phyloP scores from a whole-genome alignment of 2,329 filamentous ascomycete species.

The Albophoma yamanashiensis region DNA sequence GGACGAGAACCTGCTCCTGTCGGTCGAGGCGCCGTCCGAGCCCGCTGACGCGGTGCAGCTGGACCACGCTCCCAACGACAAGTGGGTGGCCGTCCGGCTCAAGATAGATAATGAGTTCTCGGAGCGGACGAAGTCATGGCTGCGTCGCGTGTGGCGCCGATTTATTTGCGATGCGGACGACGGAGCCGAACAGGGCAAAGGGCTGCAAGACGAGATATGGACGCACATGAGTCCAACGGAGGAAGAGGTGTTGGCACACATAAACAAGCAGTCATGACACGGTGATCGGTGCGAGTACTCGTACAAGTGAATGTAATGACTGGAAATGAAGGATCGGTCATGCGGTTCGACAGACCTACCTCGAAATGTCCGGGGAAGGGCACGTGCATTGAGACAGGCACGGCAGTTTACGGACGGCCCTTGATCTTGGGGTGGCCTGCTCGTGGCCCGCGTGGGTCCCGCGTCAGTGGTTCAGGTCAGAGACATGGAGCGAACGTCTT shows the following conservation, averaged over 20 bases:
- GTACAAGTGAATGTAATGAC: not conserved
- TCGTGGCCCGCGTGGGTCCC: not conserved
- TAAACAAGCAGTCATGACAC: not conserved
- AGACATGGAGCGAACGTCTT: not conserved
- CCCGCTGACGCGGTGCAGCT: slow-evolving; percentile 33
- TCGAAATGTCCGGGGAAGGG: not conserved
- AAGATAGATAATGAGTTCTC: slow-evolving; percentile 48
- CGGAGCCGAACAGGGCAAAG: slow-evolving; percentile 2
- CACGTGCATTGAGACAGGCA: not conserved
- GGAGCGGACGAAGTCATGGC: slow-evolving; percentile 32
- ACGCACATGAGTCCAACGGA: slow-evolving; percentile 10
- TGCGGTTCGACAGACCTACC: too few species aligned
- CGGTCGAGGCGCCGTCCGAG: slow-evolving; percentile 23
- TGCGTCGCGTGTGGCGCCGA: slow-evolving; percentile 23
- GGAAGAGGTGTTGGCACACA: not conserved
- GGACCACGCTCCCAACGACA: slow-evolving; percentile 43
- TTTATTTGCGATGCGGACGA: slow-evolving; percentile 1
- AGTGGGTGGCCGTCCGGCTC: slow-evolving; percentile 46
- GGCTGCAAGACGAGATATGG: slow-evolving; percentile 12
- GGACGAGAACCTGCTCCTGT: slow-evolving; percentile 40
- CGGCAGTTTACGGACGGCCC: not conserved
- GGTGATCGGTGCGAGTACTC: not conserved
- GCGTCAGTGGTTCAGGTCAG: not conserved
- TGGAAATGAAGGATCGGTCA: not conserved
- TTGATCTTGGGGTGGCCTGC: not conserved